Conservation (phyloP, 169 alveolate species). For the Cryptosporidium ubiquitum region DNA sequence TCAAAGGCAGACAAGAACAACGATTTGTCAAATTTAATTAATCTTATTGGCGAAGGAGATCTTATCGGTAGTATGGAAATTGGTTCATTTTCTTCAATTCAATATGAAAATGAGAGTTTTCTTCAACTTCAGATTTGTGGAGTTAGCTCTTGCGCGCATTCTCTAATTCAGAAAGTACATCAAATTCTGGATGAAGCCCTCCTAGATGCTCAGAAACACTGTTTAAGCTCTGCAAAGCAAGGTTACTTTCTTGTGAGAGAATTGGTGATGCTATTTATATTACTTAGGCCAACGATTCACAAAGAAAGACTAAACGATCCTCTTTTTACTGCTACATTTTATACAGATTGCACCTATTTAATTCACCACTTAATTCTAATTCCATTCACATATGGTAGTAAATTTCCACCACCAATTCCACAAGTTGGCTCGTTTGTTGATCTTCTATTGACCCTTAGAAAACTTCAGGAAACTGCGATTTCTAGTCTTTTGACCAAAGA, state of each 20-base stretch:
- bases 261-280: constrained; percentile 47
- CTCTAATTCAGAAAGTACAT: constrained; percentile 34
- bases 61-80: background rate
- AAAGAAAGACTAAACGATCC: constrained; percentile 50
- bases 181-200: constrained; percentile 63
- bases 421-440: constrained; percentile 72
- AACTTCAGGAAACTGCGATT: constrained; percentile 62
- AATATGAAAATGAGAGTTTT: constrained; percentile 54
- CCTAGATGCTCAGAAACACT: constrained; percentile 35
- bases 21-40: constrained; percentile 20
- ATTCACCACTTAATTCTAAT: constrained; percentile 58
- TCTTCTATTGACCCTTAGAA: constrained; percentile 53
- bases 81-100: constrained; percentile 33
- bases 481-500: constrained; percentile 44
- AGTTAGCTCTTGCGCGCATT: constrained; percentile 55
- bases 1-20: constrained; percentile 22
- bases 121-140: constrained; percentile 62
- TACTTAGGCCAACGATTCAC: constrained; percentile 57
- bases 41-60: constrained; percentile 31
- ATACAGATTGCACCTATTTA: constrained; percentile 64
- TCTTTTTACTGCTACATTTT: constrained; percentile 65
- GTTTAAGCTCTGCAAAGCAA: constrained; percentile 47
- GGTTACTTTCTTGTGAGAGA: constrained; percentile 67
- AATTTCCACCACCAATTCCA: constrained; percentile 59
- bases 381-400: constrained; percentile 60